A percentile compares a stretch with the other conserved stretches of the same genome.
Conservation (phyloP, 176 grass and related monocot species). For the Ensete glaucum region DNA sequence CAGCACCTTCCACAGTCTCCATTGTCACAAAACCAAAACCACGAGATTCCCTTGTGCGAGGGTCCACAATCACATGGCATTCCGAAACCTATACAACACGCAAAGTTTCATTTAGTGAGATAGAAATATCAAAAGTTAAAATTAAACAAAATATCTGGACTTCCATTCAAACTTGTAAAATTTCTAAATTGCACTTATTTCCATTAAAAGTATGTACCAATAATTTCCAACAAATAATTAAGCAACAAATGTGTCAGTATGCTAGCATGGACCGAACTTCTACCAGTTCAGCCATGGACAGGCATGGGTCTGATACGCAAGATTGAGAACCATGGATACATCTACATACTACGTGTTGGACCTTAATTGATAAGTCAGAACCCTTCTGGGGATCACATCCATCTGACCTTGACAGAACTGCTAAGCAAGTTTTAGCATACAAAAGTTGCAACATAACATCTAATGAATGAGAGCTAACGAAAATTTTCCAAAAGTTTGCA, state of each 20-base stretch:
- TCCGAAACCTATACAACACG: constrained; percentile 44
- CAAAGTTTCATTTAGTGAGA: background rate
- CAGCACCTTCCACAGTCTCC: constrained; percentile 69
- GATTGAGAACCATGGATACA: background rate
- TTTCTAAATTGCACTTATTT: too few species aligned
- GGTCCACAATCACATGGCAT: constrained; percentile 80
- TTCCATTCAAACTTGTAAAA: background rate
- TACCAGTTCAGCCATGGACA: too few species aligned
- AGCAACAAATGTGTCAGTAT: too few species aligned
- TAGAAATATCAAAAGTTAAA: background rate
- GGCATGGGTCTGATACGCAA: too few species aligned
- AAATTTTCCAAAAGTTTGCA: background rate
- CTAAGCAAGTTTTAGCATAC: background rate
- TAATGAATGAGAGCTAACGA: background rate
- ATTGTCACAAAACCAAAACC: constrained; percentile 95
- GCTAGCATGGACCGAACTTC: too few species aligned
- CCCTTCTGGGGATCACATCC: too few species aligned
- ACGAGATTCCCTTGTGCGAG: constrained; percentile 81
- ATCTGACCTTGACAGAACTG: background rate
- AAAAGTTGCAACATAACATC: background rate
- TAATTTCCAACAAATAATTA: too few species aligned
- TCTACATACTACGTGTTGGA: background rate
- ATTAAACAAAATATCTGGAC: background rate
- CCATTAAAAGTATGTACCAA: too few species aligned
- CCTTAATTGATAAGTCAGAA: constrained; percentile 3